Base-by-base conservation (phyloP, 1,284 basidiomycete genomes). In the Ustilago hordei region DNA sequence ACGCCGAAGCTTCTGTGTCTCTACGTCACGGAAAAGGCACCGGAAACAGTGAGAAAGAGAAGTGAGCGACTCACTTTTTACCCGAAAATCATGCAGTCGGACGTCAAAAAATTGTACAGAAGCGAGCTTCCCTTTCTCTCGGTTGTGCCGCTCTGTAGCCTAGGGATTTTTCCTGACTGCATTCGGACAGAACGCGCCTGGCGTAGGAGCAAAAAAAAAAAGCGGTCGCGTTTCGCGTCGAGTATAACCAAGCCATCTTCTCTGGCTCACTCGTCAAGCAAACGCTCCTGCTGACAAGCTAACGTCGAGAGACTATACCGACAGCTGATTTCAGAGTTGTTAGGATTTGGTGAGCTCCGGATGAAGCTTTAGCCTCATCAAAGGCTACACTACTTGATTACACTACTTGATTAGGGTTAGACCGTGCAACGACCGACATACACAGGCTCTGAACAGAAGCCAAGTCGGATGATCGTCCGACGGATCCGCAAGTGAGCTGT, bases 61-160 rank as follows among this genome's bases (percentile, higher is more conserved):
- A 60, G 58, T 47, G 45, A 60, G 59, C 45, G 50, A 36, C 32
- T 45, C 43, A 45, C 43, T 45, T 54, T 35, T 9, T 50, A n/a
- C 39, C 38, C 52, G 23, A 50, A 35, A 54, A 34, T 61, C 58
- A 61, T 61, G 59, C 50, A 54, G 52, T 41, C 59, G 50, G 59
- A 61, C 59, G 59, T 61, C 59, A 54, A 61, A 52, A 61, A 54
- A 8, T 50, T 28, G 11, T 60, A 36, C 47, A 41, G 19, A 43
- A 35, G 19, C 55, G 38, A 41, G 39, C 15, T 34, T 23, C 23
- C 35, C 17, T n/a, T 19, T 58, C 17, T n/a, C 19, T 41, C 23
- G 23, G 2, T 36, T 58, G 19, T 28, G 5, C 15, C 34, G 6
- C n/a, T n/a, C 54, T 13, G 19, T 12, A 23, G 50, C 48, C 0